Evolutionary conservation across 257 asterid genomes (phyloP).

Genomic region (Leptodermis oblonga): DNA sequence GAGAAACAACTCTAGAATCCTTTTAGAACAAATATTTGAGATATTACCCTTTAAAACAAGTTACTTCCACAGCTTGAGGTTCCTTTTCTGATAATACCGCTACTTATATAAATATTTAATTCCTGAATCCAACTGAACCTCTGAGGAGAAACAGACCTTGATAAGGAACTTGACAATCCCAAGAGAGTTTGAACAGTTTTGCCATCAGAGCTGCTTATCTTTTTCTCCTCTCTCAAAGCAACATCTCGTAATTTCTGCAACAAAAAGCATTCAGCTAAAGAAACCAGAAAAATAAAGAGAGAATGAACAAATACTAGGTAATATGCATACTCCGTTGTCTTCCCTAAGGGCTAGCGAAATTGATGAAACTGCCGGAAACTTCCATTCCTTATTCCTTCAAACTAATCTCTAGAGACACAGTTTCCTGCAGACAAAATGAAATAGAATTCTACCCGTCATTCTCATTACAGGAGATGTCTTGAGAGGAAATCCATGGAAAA

Average conservation of each 20-base stretch:
- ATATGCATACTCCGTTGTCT: no score
- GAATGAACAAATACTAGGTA: no score
- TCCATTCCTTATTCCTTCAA: slow-evolving; percentile 41
- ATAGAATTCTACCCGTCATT: background rate
- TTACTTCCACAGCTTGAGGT: background rate
- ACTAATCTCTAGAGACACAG: background rate
- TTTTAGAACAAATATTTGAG: no score
- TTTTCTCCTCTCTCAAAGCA: slow-evolving; percentile 86
- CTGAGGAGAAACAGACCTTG: no score
- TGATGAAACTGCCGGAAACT: slow-evolving; percentile 42
- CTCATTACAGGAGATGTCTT: background rate
- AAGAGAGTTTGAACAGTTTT: slow-evolving; percentile 60
- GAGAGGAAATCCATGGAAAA: background rate
- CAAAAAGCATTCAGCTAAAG: slow-evolving; percentile 10
- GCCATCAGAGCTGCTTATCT: slow-evolving; percentile 45
- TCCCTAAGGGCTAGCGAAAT: slow-evolving; percentile 67
- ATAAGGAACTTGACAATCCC: slow-evolving; percentile 83
- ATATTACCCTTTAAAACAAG: background rate
- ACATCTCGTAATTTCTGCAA: slow-evolving; percentile 62
- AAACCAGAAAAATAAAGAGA: no score
- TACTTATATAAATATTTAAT: background rate
- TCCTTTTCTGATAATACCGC: background rate
- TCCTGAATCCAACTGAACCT: slow-evolving; percentile 11
- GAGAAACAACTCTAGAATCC: no score
- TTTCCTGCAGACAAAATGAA: background rate